A percentile compares a stretch with the other conserved stretches of the same genome.
Evolutionary conservation across 371 early-diverging fungal genomes (phyloP).

Genomic region (Conidiobolus incongruus): DNA sequence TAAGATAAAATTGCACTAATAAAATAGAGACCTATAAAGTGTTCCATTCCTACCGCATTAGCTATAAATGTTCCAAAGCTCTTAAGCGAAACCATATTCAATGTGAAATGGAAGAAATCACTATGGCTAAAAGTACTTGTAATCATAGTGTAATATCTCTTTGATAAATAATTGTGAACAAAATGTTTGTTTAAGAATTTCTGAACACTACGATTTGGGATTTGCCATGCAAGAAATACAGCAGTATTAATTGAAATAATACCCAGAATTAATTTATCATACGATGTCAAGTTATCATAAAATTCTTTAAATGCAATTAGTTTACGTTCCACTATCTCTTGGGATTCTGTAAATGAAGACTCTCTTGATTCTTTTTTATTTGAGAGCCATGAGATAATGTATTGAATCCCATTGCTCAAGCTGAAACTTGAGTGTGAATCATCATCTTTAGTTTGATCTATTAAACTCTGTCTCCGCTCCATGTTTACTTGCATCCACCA

Average conservation of each 20-base stretch:
- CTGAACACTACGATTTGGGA: conserved; percentile 24
- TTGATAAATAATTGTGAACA: conserved; percentile 32
- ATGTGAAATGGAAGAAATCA: conserved; percentile 28
- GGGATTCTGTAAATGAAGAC: too few species aligned
- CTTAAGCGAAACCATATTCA: conserved; percentile 46
- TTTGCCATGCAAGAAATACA: conserved; percentile 47
- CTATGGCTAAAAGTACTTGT: conserved; percentile 41
- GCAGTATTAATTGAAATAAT: conserved; percentile 39
- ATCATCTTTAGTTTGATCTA: too few species aligned
- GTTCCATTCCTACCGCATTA: conserved; percentile 22
- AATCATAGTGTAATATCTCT: conserved; percentile 34
- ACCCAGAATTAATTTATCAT: conserved; percentile 2
- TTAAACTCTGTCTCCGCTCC: too few species aligned
- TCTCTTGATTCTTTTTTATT: too few species aligned
- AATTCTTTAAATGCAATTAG: too few species aligned
- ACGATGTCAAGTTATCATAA: too few species aligned
- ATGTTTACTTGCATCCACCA: too few species aligned
- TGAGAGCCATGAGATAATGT: too few species aligned
- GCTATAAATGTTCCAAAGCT: conserved; percentile 25
- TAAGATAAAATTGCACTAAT: conserved; percentile 35
- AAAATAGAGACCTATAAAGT: conserved; percentile 56
- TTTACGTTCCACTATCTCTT: too few species aligned
- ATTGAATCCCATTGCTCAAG: too few species aligned
- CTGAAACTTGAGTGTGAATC: too few species aligned
- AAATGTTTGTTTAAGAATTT: conserved; percentile 47